Evolutionary conservation across 1,284 basidiomycete species (phyloP), one percentile per base, ranked within the genome.

Genomic region (Uromyces viciae-fabae): DNA sequence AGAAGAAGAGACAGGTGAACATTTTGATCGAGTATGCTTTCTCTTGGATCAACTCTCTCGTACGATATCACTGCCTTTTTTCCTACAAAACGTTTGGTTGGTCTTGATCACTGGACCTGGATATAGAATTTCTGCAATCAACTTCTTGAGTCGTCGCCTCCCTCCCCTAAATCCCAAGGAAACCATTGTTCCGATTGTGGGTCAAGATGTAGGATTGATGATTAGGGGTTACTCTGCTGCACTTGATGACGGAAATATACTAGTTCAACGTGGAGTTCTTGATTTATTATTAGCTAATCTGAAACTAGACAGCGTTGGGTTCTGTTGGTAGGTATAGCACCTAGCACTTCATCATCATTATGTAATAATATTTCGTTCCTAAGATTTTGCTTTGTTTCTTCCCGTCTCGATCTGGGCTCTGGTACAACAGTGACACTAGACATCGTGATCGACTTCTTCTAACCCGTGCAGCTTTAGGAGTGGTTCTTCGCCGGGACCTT

Each of bases 1-100:
- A 66, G 95, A 98, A 86, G 95, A 98, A 86, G 95, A 97, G 86
- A 94, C 93, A 0, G 93, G 94, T 1, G 95, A 98, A 86, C 97
- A 93, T 87, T 98, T 98, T 84, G 96, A 99, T 72, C 82, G 94
- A 92, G 93, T 95, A n/a, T 86, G 98, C 38, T 88, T 88, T 38
- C 87, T 99, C 7, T 88, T 99, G 71, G 94, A 95, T 86, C 89
- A 90, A 36, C 87, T 99, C 0, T 93, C 94, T 2, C 90, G 90
- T 43, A 91, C 93, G 0, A 91, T 96, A 22, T 91, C 92, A 2
- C 90, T 90, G 0, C 89, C 92, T 0, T 98, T 96, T 88, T 98
- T 98, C 88, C 90, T 97, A 83, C 94, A 98, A 86, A 98, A 94
- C 83, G 88, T 98, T 54, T 98, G 95, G 93, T 89, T 98, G 33